phyloP scores from a whole-genome alignment of 345 rosid genomes.

The Eucalyptus polyanthemos region DNA sequence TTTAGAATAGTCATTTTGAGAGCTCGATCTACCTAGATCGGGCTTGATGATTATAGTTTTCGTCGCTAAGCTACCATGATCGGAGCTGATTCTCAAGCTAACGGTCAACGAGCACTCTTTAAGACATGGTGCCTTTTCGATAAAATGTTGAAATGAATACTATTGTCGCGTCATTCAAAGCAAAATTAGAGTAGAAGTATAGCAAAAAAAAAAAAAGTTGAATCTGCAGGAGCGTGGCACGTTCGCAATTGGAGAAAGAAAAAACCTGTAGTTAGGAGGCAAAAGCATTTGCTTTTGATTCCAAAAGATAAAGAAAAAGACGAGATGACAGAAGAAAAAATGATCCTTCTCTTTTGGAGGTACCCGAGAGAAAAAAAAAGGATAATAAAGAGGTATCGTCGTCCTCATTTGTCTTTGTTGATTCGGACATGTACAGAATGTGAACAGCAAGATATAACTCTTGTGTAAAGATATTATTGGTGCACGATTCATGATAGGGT shows the following conservation, averaged over 20 bases:
- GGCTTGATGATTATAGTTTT: neutral
- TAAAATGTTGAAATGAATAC: neutral
- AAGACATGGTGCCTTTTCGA: neutral
- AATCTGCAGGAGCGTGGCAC: neutral
- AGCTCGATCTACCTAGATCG: neutral
- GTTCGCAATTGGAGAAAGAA: neutral
- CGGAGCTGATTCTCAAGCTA: neutral
- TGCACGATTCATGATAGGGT: neutral
- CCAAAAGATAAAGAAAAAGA: neutral
- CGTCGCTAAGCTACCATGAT: neutral
- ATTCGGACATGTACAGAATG: neutral
- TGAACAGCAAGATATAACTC: neutral
- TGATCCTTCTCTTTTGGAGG: neutral
- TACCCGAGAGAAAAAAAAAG: neutral
- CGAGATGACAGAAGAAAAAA: neutral
- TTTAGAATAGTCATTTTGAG: neutral
- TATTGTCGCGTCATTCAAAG: neutral
- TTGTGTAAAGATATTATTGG: neutral
- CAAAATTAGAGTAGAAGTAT: neutral
- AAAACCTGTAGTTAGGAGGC: neutral
- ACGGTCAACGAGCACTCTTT: neutral
- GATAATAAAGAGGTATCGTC: neutral
- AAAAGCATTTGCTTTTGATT: neutral
- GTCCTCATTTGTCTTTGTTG: neutral
- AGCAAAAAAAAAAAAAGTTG: neutral